Evolutionary conservation across 2,329 filamentous ascomycete species (phyloP).

Genomic region (Trichoderma hamatum): DNA sequence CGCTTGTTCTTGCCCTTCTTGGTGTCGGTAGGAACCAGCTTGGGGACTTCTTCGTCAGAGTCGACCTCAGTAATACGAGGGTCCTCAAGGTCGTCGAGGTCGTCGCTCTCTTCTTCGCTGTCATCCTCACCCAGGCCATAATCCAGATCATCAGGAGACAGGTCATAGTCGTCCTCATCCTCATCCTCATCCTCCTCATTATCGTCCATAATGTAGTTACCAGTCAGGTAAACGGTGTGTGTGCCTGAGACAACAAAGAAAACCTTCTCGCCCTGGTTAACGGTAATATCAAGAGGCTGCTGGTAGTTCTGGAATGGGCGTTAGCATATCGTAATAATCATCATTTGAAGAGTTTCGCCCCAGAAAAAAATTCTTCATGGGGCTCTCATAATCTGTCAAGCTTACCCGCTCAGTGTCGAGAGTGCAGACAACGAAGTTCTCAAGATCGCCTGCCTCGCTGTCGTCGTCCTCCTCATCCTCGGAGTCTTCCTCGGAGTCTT

Average conservation of each 20-base stretch:
- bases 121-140: slow-evolving; percentile 71
- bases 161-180: slow-evolving; percentile 75
- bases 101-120: slow-evolving; percentile 73
- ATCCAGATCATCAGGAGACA: slow-evolving; percentile 79
- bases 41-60: slow-evolving; percentile 72
- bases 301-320: slow-evolving; percentile 74
- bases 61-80: slow-evolving; percentile 84
- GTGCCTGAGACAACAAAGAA: slow-evolving; percentile 92
- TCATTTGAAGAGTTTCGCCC: neutral
- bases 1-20: slow-evolving; percentile 94
- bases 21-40: slow-evolving; percentile 54
- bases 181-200: slow-evolving; percentile 64
- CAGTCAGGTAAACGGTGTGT: slow-evolving; percentile 88
- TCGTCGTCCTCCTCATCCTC: slow-evolving; percentile 64
- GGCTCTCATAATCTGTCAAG: neutral
- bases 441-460: slow-evolving; percentile 67
- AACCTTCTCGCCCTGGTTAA: slow-evolving; percentile 84
- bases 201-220: slow-evolving; percentile 87
- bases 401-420: slow-evolving; percentile 88
- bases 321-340: slow-evolving; percentile 33
- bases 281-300: slow-evolving; percentile 90
- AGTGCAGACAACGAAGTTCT: slow-evolving; percentile 94
- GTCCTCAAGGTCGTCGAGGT: slow-evolving; percentile 76
- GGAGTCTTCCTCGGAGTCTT: slow-evolving; percentile 60
- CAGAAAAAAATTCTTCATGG: neutral